Evolutionary conservation across 1,284 basidiomycete species (phyloP), one percentile per base, ranked within the genome.

Genomic region (Cystobasidiaceae sp.): DNA sequence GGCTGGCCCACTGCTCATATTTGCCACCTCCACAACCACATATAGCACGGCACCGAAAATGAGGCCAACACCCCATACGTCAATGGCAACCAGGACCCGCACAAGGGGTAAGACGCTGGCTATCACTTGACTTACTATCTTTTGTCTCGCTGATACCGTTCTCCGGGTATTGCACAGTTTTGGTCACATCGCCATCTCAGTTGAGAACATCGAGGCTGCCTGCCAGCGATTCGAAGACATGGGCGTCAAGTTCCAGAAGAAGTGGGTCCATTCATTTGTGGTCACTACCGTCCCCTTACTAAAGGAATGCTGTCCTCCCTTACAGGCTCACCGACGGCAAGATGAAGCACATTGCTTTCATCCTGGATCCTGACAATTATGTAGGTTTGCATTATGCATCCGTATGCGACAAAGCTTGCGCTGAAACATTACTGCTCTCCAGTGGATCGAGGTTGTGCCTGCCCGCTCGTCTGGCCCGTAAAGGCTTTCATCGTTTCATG

Each of bases 161-260:
- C n/a, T 39, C 37, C 9, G n/a, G n/a, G n/a, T n/a, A n/a, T 33
- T 8, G 27, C 21, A 34, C 34, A 57, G 67, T 19, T 77, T 75
- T 62, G 74, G 76, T 44, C 74, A 76, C 77, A 90, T 93, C 71
- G 89, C 88, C 62, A 86, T 92, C 75, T 82, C 85, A 0, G 89
- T 93, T 50, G 87, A 89, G 71, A 82, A 97, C 75, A 82, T 97
- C 70, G 81, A 93, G 68, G 83, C 82, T 68, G 89, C 93, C 1
- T 94, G 91, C 71, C 86, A 82, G 50, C 84, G 90, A 41, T 90
- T 98, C 69, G 90, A 92, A 71, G 79, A 82, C 67, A 81, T 91
- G 19, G 86, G 87, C 5, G 92, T 94, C 43, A 79, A 81, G 58
- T 97, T 94, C 81, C 89, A 93, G 82, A 97, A 96, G 81, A 84